Conservation (phyloP, 2,329 filamentous ascomycete genomes). For the Drechslera avenae region DNA sequence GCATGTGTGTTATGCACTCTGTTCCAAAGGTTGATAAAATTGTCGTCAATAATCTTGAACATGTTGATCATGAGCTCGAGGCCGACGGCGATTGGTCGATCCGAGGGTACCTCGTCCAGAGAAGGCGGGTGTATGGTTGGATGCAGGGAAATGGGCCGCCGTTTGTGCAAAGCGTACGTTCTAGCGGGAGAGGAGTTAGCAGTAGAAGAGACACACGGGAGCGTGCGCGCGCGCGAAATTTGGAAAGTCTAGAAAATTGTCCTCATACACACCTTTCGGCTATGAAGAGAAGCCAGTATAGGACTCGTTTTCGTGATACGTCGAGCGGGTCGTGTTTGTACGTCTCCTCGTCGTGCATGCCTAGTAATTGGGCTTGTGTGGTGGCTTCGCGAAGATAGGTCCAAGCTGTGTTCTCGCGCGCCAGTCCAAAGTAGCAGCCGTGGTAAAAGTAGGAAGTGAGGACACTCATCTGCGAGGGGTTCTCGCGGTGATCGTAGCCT, state of each 20-base stretch:
- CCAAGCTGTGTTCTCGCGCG: slow-evolving; percentile 66
- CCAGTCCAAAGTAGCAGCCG: slow-evolving; percentile 65
- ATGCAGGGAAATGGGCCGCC: slow-evolving; percentile 66
- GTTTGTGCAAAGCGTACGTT: slow-evolving; percentile 67
- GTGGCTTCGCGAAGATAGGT: slow-evolving; percentile 66
- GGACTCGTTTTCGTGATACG: slow-evolving; percentile 58
- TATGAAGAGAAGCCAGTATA: slow-evolving; percentile 68
- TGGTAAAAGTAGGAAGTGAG: slow-evolving; percentile 67
- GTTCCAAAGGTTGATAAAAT: slow-evolving; percentile 69
- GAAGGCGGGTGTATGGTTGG: slow-evolving; percentile 63
- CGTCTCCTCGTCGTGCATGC: slow-evolving; percentile 63
- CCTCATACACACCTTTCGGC: slow-evolving; percentile 58
- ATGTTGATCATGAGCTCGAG: slow-evolving; percentile 66
- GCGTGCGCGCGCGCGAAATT: not conserved
- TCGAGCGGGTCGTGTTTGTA: slow-evolving; percentile 60
- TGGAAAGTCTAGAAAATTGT: not conserved
- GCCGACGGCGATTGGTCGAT: slow-evolving; percentile 61
- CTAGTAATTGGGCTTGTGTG: slow-evolving; percentile 63
- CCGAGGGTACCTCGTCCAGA: slow-evolving; percentile 57
- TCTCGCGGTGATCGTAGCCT: slow-evolving; percentile 63
- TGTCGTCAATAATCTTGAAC: slow-evolving; percentile 67
- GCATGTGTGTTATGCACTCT: slow-evolving; percentile 56
- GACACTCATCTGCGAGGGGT: slow-evolving; percentile 60
- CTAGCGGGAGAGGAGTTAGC: slow-evolving; percentile 45
- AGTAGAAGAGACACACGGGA: not conserved